Evolutionary conservation across 768 basidiomycete species (phyloP).

Genomic region (Pholiota conissans): DNA sequence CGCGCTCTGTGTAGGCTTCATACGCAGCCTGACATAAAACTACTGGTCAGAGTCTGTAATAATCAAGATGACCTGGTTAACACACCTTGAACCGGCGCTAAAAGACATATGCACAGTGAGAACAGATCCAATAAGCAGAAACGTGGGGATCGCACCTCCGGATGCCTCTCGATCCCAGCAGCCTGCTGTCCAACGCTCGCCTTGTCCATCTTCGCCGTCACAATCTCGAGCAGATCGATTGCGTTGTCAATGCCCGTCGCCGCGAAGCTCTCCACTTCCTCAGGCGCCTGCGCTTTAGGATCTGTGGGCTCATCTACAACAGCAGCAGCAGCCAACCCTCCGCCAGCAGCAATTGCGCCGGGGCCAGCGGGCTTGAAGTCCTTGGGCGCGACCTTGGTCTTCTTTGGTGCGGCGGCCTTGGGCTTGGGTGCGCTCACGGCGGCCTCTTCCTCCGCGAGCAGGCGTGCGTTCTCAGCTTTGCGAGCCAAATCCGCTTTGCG

Average conservation of each 20-base stretch:
- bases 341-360: constrained; percentile 83
- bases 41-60: neutral
- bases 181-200: constrained; percentile 87
- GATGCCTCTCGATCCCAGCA: constrained; percentile 85
- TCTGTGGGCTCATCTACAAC: constrained; percentile 13
- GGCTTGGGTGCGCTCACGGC: constrained; percentile 57
- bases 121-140: neutral
- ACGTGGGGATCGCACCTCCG: constrained; percentile 62
- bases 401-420: constrained; percentile 58
- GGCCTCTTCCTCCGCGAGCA: constrained; percentile 89
- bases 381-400: constrained; percentile 50
- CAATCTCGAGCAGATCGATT: constrained; percentile 83
- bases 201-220: constrained; percentile 92
- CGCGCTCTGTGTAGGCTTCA: constrained; percentile 86
- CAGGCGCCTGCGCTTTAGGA: constrained; percentile 30
- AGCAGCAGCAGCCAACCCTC: constrained; percentile 31
- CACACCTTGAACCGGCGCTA: constrained; percentile 87
- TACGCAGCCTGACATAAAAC: constrained; percentile 63
- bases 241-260: constrained; percentile 93
- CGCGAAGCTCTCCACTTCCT: constrained; percentile 63
- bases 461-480: constrained; percentile 82
- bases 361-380: constrained; percentile 68
- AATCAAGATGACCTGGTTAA: neutral
- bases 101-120: constrained; percentile 7
- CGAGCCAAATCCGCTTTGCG: constrained; percentile 78